phyloP scores from a whole-genome alignment of 2,329 filamentous ascomycete species.

The Sclerotinia spermophila region DNA sequence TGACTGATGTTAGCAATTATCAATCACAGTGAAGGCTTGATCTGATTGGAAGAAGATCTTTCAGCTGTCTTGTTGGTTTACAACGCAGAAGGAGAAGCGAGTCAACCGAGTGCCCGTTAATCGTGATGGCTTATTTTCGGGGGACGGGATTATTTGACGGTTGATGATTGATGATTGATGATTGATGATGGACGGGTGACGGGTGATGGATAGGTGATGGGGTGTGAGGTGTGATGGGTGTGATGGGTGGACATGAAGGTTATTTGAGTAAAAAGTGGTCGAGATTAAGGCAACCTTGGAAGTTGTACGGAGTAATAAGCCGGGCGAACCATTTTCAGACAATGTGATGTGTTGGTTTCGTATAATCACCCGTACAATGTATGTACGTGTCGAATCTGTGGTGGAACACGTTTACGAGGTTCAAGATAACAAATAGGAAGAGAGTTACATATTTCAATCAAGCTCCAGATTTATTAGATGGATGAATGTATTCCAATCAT shows the following conservation, averaged over 20 bases:
- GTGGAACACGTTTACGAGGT: conserved; percentile 19
- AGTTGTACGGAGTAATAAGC: not conserved
- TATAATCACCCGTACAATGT: not conserved
- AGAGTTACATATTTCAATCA: no score
- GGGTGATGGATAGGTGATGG: not conserved
- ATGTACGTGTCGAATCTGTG: conserved; percentile 18
- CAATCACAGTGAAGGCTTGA: not conserved
- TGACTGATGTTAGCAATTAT: conserved; percentile 5
- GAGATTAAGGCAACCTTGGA: conserved; percentile 12
- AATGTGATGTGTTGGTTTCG: conserved; percentile 17
- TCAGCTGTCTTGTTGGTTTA: conserved; percentile 7
- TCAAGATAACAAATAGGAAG: conserved; percentile 12
- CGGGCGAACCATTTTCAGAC: conserved; percentile 21
- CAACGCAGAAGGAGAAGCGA: conserved; percentile 11
- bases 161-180: not conserved
- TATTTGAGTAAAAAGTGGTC: conserved; percentile 12
- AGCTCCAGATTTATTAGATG: not conserved
- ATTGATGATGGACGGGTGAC: not conserved
- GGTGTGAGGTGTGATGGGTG: not conserved
- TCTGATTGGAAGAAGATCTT: not conserved
- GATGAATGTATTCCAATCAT: conserved; percentile 6
- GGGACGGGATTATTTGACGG: not conserved
- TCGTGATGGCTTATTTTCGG: not conserved
- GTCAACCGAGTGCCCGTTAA: conserved; percentile 1
- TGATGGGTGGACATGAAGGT: conserved; percentile 2